Conservation (phyloP, 2,329 filamentous ascomycete genomes). For the Aspergillus japonicus region DNA sequence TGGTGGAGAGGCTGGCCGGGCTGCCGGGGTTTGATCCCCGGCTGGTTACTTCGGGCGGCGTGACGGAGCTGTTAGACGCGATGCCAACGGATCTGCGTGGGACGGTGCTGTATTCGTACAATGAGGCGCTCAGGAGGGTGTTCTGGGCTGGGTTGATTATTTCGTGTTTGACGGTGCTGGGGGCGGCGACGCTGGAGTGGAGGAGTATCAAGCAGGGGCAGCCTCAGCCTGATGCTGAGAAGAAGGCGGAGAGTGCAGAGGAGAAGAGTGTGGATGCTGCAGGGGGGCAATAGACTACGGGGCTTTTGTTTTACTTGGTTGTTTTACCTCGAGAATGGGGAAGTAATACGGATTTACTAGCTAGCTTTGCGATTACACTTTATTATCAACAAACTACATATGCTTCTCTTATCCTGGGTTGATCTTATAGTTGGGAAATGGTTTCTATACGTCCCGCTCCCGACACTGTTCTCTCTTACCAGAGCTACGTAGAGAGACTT, state of each 20-base stretch:
- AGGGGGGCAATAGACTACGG: neutral
- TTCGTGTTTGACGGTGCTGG: conserved; percentile 16
- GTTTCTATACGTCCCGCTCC: no score
- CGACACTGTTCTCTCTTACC: no score
- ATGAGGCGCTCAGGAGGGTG: neutral
- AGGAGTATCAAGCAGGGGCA: conserved; percentile 9
- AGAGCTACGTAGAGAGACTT: no score
- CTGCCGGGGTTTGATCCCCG: neutral
- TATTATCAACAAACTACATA: no score
- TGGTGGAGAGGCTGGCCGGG: neutral
- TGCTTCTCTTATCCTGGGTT: no score
- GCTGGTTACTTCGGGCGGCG: neutral
- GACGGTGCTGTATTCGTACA: conserved; percentile 3
- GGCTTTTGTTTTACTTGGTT: no score
- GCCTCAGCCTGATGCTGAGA: neutral
- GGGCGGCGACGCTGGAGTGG: conserved; percentile 20
- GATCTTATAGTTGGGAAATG: no score
- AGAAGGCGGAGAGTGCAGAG: neutral
- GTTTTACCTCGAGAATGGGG: no score
- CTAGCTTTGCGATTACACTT: no score
- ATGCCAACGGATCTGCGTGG: neutral
- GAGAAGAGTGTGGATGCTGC: neutral
- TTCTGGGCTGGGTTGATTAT: conserved; percentile 17
- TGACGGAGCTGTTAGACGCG: neutral
- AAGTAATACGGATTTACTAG: no score